Percentiles rank a stretch among this genome's conserved stretches.
Evolutionary conservation across 2,329 filamentous ascomycete species (phyloP).

Genomic region (Aspergillus sp.): DNA sequence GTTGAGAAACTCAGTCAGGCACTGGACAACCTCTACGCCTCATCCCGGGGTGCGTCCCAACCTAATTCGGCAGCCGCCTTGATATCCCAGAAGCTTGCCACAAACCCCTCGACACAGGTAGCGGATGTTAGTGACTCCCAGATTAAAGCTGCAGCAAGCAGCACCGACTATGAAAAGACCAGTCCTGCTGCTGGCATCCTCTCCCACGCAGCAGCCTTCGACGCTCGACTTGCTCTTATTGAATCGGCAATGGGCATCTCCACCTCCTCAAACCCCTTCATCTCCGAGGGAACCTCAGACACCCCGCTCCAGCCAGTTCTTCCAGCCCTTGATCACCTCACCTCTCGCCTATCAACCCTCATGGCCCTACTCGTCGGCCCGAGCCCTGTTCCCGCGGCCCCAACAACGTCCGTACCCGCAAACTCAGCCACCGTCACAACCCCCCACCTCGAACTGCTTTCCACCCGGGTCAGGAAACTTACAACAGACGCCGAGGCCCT

Average conservation of each 20-base stretch:
- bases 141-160: slow-evolving; percentile 11
- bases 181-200: slow-evolving; percentile 54
- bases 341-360: slow-evolving; percentile 76
- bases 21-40: slow-evolving; percentile 62
- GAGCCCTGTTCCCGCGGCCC: slow-evolving; percentile 28
- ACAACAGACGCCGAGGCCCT: slow-evolving; percentile 47
- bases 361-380: slow-evolving; percentile 48
- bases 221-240: slow-evolving; percentile 72
- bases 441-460: slow-evolving; percentile 45
- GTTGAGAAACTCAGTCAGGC: slow-evolving; percentile 70
- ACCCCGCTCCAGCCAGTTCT: slow-evolving; percentile 64
- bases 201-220: slow-evolving; percentile 82
- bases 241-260: slow-evolving; percentile 81
- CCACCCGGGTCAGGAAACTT: slow-evolving; percentile 44
- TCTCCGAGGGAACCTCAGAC: slow-evolving; percentile 52
- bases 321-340: slow-evolving; percentile 75
- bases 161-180: slow-evolving; percentile 17
- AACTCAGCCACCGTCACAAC: slow-evolving; percentile 35
- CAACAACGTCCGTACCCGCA: slow-evolving; percentile 19
- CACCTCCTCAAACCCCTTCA: slow-evolving; percentile 61
- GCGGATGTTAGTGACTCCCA: slow-evolving; percentile 5
- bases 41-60: slow-evolving; percentile 26
- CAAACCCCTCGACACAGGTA: slow-evolving; percentile 12
- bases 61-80: slow-evolving; percentile 34
- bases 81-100: slow-evolving; percentile 35